phyloP scores from a whole-genome alignment of 78 protist species.

The Dictyostelium discoideum region DNA sequence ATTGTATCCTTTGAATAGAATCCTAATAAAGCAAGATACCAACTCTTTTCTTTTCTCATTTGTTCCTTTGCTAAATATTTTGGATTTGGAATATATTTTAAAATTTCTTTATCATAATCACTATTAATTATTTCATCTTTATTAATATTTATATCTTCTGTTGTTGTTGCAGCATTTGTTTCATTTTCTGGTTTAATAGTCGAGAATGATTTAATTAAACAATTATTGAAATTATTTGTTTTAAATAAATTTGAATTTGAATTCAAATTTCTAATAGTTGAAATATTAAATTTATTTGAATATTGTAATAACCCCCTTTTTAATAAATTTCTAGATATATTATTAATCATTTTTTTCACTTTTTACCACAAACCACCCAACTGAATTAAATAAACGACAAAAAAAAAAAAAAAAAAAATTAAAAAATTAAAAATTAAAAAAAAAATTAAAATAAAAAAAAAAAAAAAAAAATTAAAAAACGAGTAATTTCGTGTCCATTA shows the following conservation, averaged over 20 bases:
- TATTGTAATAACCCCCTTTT: background rate
- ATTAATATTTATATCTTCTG: background rate
- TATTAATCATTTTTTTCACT: background rate
- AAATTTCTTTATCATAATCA: background rate
- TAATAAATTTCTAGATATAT: background rate
- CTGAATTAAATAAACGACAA: background rate
- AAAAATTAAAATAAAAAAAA: background rate
- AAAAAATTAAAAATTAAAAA: too few species aligned
- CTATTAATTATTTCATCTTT: background rate
- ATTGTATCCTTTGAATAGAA: slow-evolving; percentile 43
- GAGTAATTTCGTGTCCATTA: background rate
- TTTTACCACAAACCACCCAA: background rate
- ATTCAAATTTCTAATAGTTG: background rate
- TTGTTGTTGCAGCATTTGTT: background rate
- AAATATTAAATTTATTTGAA: background rate
- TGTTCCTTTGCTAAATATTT: slow-evolving; percentile 18
- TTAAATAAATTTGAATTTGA: background rate
- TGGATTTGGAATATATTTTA: slow-evolving; percentile 35
- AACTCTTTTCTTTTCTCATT: background rate
- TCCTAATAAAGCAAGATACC: slow-evolving; percentile 38
- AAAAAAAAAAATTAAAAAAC: background rate
- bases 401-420: slow-evolving; percentile 1
- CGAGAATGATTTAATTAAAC: background rate
- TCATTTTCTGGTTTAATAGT: background rate
- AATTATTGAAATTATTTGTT: background rate